Base-by-base conservation (phyloP, 1,284 basidiomycete genomes). In the Puccinia hordei region DNA sequence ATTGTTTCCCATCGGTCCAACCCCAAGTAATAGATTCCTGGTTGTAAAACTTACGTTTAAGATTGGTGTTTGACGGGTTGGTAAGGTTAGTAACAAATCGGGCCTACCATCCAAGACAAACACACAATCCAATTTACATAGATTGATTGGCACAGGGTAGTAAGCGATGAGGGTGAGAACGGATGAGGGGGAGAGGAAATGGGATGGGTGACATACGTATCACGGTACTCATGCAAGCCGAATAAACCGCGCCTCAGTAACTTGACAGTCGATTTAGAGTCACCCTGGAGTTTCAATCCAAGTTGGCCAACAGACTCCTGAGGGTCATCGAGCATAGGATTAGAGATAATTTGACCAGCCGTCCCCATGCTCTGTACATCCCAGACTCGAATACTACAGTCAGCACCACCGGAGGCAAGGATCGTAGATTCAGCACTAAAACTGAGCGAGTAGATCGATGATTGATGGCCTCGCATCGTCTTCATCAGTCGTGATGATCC, bases 311-410 rank as follows among this genome's bases (percentile, higher is more conserved):
- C 82, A 82, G 46, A 69, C 77, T 78, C 79, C 76, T 46, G 53
- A 2, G 22, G 61, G 59, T 41, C 35, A 27, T 81, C 30, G 80
- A 81, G 33, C 83, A 85, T 72, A 78, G 79, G 51, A 55, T 71
- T 82, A 15, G 74, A 77, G 44, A 38, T 68, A 38, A 38, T 72
- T 33, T 84, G 69, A 81, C 83, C 27, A 24, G 81, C 81, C 13
- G 80, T 78, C 0, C 84, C 81, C 17, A 27, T 87, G 85, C 89
- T 87, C 85, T 93, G 93, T 38, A 98, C 92, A 86, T 99, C 97
- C 97, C 97, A 99, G 82, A 94, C 95, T 33, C 94, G 89, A 15
- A 98, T 95, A 0, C 94, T 97, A 89, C 93, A 94, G 85, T 99
- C 97, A 30, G 93, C 90, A 38, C 91, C 89, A 5, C 94, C 94